These are phyloP conservation scores for Chalciporus piperatus DNA, from an alignment of 768 basidiomycete species.

Conservation along the genomic window DNA sequence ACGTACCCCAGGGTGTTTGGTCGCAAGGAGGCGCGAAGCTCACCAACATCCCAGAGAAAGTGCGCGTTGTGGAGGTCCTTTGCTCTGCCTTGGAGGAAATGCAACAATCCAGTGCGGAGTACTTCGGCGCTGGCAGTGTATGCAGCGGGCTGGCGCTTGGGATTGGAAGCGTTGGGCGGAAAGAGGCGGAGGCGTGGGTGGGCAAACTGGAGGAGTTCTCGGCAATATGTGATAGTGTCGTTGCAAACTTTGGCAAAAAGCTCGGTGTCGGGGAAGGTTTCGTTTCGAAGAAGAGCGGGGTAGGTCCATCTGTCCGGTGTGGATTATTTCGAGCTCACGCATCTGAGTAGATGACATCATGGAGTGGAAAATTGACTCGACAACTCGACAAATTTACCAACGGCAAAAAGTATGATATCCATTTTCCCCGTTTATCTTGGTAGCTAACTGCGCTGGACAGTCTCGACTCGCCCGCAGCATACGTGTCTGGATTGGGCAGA, in stretches of 20 bases:
- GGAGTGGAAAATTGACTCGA: conserved; percentile 72
- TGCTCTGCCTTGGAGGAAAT: conserved; percentile 79
- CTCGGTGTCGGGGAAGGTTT: conserved; percentile 87
- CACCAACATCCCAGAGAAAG: conserved; percentile 76
- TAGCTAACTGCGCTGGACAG: conserved; percentile 39
- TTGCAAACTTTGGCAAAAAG: conserved; percentile 82
- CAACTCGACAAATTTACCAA: conserved; percentile 83
- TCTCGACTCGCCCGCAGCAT: conserved; percentile 83
- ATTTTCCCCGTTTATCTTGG: conserved; percentile 4
- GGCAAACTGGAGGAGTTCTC: conserved; percentile 79
- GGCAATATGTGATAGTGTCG: conserved; percentile 73
- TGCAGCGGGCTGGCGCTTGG: conserved; percentile 72
- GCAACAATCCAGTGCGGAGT: conserved; percentile 64
- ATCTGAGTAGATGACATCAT: conserved; percentile 48
- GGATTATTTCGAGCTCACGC: conserved; percentile 10
- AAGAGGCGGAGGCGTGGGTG: conserved; percentile 79
- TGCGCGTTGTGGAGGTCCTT: conserved; percentile 78
- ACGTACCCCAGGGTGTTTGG: conserved; percentile 90
- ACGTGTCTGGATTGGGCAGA: conserved; percentile 71
- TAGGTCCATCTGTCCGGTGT: conserved; percentile 28
- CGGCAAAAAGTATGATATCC: conserved; percentile 69
- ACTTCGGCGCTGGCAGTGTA: conserved; percentile 77
- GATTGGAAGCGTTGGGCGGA: conserved; percentile 71
- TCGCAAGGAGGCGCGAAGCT: conserved; percentile 88
- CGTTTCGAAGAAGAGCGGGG: conserved; percentile 72